phyloP scores from a whole-genome alignment of 768 basidiomycete species.

The Lactarius vividus region DNA sequence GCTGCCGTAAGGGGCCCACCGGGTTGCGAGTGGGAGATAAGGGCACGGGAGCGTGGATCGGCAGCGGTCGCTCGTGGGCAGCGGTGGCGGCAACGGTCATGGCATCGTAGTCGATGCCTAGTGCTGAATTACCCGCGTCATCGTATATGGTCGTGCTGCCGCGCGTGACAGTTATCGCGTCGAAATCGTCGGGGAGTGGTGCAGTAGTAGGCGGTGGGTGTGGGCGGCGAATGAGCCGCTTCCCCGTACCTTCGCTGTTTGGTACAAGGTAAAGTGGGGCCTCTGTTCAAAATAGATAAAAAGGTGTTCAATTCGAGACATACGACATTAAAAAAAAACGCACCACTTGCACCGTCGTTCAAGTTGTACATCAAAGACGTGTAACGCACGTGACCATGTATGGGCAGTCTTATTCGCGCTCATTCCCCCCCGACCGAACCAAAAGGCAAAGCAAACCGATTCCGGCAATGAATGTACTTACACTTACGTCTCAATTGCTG shows the following conservation, averaged over 20 bases:
- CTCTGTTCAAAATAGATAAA: conserved; percentile 8
- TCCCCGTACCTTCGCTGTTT: conserved; percentile 39
- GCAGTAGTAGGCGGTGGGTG: conserved; percentile 41
- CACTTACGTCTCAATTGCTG: background rate
- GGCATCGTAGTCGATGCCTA: conserved; percentile 27
- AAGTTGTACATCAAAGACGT: conserved; percentile 21
- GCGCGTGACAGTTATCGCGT: conserved; percentile 35
- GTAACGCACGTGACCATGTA: background rate
- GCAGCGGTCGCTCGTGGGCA: background rate
- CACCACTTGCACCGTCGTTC: conserved; percentile 27
- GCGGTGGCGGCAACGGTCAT: conserved; percentile 19
- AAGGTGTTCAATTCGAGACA: background rate
- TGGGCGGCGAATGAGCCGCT: conserved; percentile 39
- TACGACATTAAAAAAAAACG: background rate
- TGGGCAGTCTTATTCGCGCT: background rate
- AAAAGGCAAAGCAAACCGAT: background rate
- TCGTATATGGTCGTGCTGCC: conserved; percentile 24
- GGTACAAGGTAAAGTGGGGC: conserved; percentile 38
- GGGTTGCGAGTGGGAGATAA: conserved; percentile 2
- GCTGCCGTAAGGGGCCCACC: conserved; percentile 9
- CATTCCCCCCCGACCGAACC: no score
- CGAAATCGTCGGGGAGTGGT: conserved; percentile 43
- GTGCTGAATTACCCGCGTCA: conserved; percentile 20
- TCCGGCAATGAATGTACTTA: background rate
- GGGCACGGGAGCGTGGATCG: conserved; percentile 5